These are phyloP conservation scores for Amborella trichopoda DNA, from an alignment of 164 flowering plant species.

Conservation along the genomic window DNA sequence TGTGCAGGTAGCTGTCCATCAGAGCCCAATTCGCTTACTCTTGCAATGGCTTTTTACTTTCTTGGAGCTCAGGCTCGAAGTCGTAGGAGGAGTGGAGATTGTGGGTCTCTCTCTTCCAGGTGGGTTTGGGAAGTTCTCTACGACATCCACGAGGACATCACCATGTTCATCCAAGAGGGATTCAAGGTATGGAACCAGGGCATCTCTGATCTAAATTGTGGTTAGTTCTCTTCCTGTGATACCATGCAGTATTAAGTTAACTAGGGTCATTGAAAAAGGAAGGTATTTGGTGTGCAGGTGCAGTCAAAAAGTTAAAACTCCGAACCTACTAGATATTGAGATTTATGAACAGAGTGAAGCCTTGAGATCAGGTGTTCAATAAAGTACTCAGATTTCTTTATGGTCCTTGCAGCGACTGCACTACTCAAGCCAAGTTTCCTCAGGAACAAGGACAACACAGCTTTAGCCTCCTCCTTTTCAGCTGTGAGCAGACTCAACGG, in stretches of 20 bases:
- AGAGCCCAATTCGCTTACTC: slow-evolving; percentile 44
- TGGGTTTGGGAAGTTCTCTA: slow-evolving; percentile 61
- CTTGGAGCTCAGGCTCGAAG: slow-evolving; percentile 20
- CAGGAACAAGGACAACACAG: slow-evolving; percentile 66
- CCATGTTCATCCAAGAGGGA: slow-evolving; percentile 59
- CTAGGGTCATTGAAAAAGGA: too few relatives aligned
- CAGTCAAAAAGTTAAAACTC: too few relatives aligned
- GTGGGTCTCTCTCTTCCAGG: slow-evolving; percentile 37
- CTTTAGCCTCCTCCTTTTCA: slow-evolving; percentile 89
- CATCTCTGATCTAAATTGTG: slow-evolving; percentile 56
- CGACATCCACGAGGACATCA: slow-evolving; percentile 34
- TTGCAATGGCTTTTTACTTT: slow-evolving; percentile 60
- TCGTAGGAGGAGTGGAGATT: slow-evolving; percentile 22
- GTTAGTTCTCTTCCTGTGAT: slow-evolving; percentile 89
- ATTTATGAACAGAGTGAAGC: slow-evolving; percentile 69
- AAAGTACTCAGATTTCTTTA: slow-evolving; percentile 59
- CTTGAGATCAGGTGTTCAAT: slow-evolving; percentile 65
- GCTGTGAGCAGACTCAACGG: slow-evolving; percentile 37
- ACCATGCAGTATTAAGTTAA: too few relatives aligned
- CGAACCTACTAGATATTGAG: slow-evolving; percentile 93
- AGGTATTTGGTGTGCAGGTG: too few relatives aligned
- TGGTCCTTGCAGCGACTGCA: slow-evolving; percentile 52
- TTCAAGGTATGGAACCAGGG: slow-evolving; percentile 73
- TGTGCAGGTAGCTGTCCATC: slow-evolving; percentile 59
- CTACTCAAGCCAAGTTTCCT: slow-evolving; percentile 73